Percentiles rank a stretch among this genome's conserved stretches.
Evolutionary conservation across 2,329 filamentous ascomycete genomes (phyloP).

Genomic region (Alternaria dauci): DNA sequence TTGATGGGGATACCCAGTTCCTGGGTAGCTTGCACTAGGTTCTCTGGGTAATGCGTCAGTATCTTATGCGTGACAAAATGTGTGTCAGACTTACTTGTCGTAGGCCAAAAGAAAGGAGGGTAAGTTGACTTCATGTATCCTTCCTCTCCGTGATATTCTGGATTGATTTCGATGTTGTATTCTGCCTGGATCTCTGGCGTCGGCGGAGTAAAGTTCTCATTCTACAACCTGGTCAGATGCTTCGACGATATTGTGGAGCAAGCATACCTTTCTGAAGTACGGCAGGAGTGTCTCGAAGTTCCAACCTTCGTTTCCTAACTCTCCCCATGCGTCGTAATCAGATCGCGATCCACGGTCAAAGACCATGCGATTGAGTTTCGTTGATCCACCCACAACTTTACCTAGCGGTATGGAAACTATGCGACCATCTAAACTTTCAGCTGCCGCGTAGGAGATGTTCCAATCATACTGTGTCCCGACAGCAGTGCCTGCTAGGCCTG

Average conservation of each 20-base stretch:
- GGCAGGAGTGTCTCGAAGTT: conserved; percentile 38
- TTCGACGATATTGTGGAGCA: not conserved
- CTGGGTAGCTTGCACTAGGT: conserved; percentile 28
- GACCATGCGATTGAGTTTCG: conserved; percentile 52
- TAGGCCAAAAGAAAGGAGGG: conserved; percentile 33
- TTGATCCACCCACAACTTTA: conserved; percentile 36
- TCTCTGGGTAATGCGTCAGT: conserved; percentile 19
- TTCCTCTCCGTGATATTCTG: conserved; percentile 21
- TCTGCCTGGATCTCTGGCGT: conserved; percentile 26
- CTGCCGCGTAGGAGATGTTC: conserved; percentile 31
- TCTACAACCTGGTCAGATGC: conserved; percentile 21
- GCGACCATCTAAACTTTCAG: conserved; percentile 22
- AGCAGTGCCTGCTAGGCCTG: conserved; percentile 35
- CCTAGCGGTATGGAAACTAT: conserved; percentile 25
- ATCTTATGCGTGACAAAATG: not conserved
- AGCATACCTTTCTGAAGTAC: conserved; percentile 34
- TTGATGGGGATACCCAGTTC: conserved; percentile 25
- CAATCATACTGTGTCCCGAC: conserved; percentile 38
- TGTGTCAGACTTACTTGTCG: conserved; percentile 23
- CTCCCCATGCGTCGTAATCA: conserved; percentile 45
- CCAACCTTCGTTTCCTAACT: conserved; percentile 38
- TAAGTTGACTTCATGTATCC: conserved; percentile 32
- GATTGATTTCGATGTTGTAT: conserved; percentile 30
- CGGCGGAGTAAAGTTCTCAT: conserved; percentile 32
- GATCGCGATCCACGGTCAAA: conserved; percentile 39